Base-by-base conservation (phyloP, 768 basidiomycete genomes). In the Infundibulicybe gibba region DNA sequence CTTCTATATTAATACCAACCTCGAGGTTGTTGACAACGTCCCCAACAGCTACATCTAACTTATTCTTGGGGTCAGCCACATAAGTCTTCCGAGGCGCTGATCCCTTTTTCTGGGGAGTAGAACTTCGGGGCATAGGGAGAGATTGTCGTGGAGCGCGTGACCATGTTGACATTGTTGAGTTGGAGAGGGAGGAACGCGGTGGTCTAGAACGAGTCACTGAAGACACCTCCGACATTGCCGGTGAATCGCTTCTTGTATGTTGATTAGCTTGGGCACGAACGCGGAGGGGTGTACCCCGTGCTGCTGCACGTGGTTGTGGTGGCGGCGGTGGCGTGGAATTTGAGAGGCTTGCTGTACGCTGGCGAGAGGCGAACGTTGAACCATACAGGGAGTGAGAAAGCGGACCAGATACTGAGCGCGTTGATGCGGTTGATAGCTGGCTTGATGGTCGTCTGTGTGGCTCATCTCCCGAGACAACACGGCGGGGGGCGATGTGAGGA, bases 11-110 rank as follows among this genome's bases (percentile, higher is more conserved):
- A 65, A 92, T 90, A 46, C 85, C 81, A 19, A 93, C 85, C 14
- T 87, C 84, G 15, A 97, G 78, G 53, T 83, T 82, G 66, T 97
- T 97, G 53, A 97, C 81, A 42, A 97, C 88, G 55, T 88, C 85
- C 15, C 92, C 94, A 41, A 97, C 90, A 6, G 92, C 93, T 33
- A 95, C 81, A 59, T 97, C 94, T 5, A 97, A 76, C 60, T 91
- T 90, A 67, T 79, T 92, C 67, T 89, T 85, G n/a, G 90, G 87
- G 62, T 97, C 83, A 2, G 94, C 80, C 35, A 93, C 70, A 53
- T 97, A 97, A 12, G 79, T 76, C 61, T 83, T 89, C 61, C 79
- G 76, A 14, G 70, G 62, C 8, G 65, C 52, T 5, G 59, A 54
- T 13, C 60, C 52, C 52, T 67, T 77, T 42, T 68, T 71, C 31